Percentiles rank a stretch among this genome's conserved stretches.
phyloP scores from a whole-genome alignment of 257 asterid species.

The Solanum pimpinellifolium region DNA sequence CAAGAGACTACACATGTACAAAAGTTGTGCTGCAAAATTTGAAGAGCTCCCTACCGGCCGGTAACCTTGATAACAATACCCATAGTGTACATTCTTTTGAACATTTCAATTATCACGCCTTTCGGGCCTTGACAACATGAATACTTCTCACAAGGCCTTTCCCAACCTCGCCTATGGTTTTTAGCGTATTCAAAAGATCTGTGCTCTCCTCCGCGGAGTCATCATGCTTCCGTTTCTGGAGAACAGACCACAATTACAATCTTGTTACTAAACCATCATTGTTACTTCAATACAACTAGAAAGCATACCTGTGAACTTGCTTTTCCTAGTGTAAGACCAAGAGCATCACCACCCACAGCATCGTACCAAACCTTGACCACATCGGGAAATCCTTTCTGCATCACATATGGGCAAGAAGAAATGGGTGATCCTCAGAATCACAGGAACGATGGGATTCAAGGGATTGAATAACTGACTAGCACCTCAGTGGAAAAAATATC shows the following conservation, averaged over 20 bases:
- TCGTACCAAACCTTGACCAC: slow-evolving; percentile 86
- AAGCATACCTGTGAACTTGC: slow-evolving; percentile 43
- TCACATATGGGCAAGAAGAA: background rate
- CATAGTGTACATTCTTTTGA: background rate
- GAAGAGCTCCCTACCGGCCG: background rate
- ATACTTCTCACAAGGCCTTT: slow-evolving; percentile 79
- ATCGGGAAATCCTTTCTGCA: slow-evolving; percentile 62
- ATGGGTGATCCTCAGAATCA: background rate
- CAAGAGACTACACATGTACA: background rate
- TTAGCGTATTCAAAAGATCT: slow-evolving; percentile 33
- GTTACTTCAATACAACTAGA: background rate
- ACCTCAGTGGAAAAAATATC: background rate
- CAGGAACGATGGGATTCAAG: background rate
- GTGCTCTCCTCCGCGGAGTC: slow-evolving; percentile 15
- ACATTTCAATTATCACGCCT: slow-evolving; percentile 14
- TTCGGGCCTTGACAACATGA: slow-evolving; percentile 60
- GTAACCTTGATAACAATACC: background rate
- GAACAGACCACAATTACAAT: background rate
- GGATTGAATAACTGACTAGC: background rate
- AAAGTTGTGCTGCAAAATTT: background rate
- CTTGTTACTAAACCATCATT: background rate
- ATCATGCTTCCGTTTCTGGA: slow-evolving; percentile 79
- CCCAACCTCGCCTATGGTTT: slow-evolving; percentile 67
- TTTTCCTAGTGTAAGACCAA: slow-evolving; percentile 74
- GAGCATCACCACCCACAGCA: slow-evolving; percentile 84